Base-by-base conservation (phyloP, 257 asterid species). In the Jasminum sambac region DNA sequence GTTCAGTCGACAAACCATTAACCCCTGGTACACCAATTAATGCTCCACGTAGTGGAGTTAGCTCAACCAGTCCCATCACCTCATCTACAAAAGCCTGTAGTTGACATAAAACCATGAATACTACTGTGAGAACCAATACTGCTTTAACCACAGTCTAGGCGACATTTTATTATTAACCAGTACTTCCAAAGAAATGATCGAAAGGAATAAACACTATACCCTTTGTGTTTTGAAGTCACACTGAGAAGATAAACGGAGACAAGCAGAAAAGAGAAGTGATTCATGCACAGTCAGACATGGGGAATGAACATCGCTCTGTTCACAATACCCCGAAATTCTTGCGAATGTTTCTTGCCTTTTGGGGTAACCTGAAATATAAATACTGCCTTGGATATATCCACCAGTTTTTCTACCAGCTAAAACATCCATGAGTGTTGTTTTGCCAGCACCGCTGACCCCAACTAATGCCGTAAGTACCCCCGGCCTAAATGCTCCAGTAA, bases 371-470 rank as follows among this genome's bases (percentile, higher is more conserved):
- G 95, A 90, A 65, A 92, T 84, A 30, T 79, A 82, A 67, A 88
- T 83, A 8, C 58, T 74, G 68, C 98, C 98, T 81, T 85, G 80
- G 14, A 90, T 87, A 70, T 87, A 83, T 34, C 98, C 98, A 0
- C 97, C 97, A 0, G 97, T 92, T 83, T 92, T 92, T 74, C 98
- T 72, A 61, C 96, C 97, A n/a, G 98, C 92, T 72, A 92, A 85
- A 64, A 90, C 98, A 78, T 92, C 98, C 98, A 92, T 87, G 59
- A 92, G 88, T 67, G 98, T 92, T 34, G 97, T 92, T 83, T 92
- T 92, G n/a, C 96, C 98, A 68, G 98, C 98, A 39, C 98, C 98
- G 63, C 97, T 92, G 11, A 92, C 97, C 26, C 98, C 98, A 63
- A 92, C 84, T 67, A 92, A 79, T 57, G 98, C 98, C 40, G 98